Conservation (phyloP, 2,329 filamentous ascomycete genomes). For the Diaporthe eres region DNA sequence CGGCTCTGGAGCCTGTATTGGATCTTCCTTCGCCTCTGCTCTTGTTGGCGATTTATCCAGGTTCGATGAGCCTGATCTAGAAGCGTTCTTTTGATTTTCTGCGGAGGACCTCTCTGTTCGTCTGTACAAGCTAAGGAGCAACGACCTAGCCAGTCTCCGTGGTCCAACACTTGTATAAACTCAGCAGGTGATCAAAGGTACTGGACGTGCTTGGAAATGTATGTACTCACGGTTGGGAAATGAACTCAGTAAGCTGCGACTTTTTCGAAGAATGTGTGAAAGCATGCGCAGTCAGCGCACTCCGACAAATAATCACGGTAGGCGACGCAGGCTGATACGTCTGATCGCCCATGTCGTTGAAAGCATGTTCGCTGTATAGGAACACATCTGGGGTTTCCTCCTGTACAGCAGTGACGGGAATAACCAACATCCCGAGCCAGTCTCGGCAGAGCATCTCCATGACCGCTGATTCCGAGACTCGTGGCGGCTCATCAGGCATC, state of each 20-base stretch:
- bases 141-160: slow-evolving; percentile 40
- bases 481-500: background rate
- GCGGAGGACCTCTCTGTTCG: background rate
- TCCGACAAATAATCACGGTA: slow-evolving; percentile 36
- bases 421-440: slow-evolving; percentile 31
- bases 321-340: background rate
- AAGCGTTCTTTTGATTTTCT: background rate
- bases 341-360: background rate
- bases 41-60: background rate
- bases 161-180: slow-evolving; percentile 35
- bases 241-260: slow-evolving; percentile 32
- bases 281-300: slow-evolving; percentile 33
- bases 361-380: slow-evolving; percentile 31
- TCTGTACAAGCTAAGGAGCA: slow-evolving; percentile 24
- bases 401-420: slow-evolving; percentile 6
- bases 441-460: slow-evolving; percentile 36
- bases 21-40: background rate
- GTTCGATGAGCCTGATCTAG: no score
- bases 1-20: background rate
- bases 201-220: background rate
- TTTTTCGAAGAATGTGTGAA: background rate
- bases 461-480: slow-evolving; percentile 11
- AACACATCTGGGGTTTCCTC: slow-evolving; percentile 14
- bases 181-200: background rate
- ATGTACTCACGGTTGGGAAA: slow-evolving; percentile 40